A percentile compares a stretch with the other conserved stretches of the same genome.
These are phyloP conservation scores for Collybiopsis confluens DNA, from an alignment of 768 basidiomycete genomes.

Conservation along the genomic window DNA sequence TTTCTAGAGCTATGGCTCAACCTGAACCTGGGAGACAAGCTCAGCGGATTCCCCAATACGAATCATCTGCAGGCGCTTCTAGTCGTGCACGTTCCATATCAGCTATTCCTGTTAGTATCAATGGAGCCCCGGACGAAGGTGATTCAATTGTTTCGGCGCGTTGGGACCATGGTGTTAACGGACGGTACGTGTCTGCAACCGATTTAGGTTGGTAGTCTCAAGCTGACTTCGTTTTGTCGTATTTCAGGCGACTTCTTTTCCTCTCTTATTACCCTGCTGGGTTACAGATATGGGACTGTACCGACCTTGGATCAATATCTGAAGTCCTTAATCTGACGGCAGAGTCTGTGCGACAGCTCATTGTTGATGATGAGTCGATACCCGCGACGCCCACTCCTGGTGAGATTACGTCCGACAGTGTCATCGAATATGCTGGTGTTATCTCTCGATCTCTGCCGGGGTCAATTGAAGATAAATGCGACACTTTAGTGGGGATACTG, in stretches of 20 bases:
- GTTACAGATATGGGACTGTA: slow-evolving; percentile 59
- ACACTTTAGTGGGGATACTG: background rate
- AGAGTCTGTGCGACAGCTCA: background rate
- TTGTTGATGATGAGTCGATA: background rate
- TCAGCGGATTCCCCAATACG: background rate
- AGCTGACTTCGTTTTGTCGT: background rate
- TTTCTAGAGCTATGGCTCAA: slow-evolving; percentile 1
- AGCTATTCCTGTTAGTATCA: slow-evolving; percentile 21
- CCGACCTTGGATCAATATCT: slow-evolving; percentile 39
- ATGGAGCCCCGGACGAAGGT: slow-evolving; percentile 11
- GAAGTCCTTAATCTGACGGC: slow-evolving; percentile 49
- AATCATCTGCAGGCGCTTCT: background rate
- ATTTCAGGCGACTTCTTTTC: slow-evolving; percentile 42
- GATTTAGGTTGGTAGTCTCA: slow-evolving; percentile 9
- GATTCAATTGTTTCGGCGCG: slow-evolving; percentile 40
- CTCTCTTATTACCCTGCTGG: slow-evolving; percentile 46
- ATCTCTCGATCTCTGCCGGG: background rate
- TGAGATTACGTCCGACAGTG: background rate
- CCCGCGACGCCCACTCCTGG: background rate
- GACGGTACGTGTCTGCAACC: slow-evolving; percentile 12
- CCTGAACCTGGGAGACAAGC: background rate
- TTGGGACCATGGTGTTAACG: slow-evolving; percentile 33
- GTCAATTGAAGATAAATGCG: background rate
- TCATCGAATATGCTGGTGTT: slow-evolving; percentile 4
- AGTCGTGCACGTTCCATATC: slow-evolving; percentile 12